Percentiles rank a stretch among this genome's conserved stretches.
phyloP scores from a whole-genome alignment of 257 asterid genomes.

The Mitragyna speciosa region DNA sequence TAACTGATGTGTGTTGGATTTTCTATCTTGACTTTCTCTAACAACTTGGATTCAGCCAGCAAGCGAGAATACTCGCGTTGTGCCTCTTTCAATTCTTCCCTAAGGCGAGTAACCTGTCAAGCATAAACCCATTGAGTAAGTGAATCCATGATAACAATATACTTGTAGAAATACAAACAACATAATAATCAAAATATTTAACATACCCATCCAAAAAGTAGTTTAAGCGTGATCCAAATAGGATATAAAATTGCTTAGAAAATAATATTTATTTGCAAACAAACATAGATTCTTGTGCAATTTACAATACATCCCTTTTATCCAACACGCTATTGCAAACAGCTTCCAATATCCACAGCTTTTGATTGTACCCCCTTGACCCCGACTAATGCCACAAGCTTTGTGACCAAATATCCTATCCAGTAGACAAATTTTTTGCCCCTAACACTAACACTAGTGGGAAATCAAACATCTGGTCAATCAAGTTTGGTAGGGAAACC shows the following conservation, averaged over 20 bases:
- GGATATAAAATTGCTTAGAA: background rate
- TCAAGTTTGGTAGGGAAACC: no score
- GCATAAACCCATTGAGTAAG: background rate
- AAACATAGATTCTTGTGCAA: no score
- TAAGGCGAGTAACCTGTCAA: conserved; percentile 21
- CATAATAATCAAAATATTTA: background rate
- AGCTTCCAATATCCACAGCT: background rate
- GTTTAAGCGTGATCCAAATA: no score
- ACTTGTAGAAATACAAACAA: background rate
- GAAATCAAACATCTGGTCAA: no score
- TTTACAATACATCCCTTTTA: no score
- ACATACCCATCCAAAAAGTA: background rate
- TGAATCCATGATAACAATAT: background rate
- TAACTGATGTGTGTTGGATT: background rate
- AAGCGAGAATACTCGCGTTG: conserved; percentile 19
- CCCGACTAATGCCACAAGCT: no score
- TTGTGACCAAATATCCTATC: no score
- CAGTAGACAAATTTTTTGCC: no score
- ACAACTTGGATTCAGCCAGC: conserved; percentile 20
- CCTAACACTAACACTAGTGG: no score
- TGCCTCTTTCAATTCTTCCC: conserved; percentile 14
- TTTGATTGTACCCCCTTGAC: no score
- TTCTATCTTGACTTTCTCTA: conserved; percentile 16
- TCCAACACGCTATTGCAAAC: no score
- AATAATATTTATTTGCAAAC: no score